These are phyloP conservation scores for Diutina pseudorugosa DNA, from an alignment of 1,139 yeast species.

Conservation along the genomic window DNA sequence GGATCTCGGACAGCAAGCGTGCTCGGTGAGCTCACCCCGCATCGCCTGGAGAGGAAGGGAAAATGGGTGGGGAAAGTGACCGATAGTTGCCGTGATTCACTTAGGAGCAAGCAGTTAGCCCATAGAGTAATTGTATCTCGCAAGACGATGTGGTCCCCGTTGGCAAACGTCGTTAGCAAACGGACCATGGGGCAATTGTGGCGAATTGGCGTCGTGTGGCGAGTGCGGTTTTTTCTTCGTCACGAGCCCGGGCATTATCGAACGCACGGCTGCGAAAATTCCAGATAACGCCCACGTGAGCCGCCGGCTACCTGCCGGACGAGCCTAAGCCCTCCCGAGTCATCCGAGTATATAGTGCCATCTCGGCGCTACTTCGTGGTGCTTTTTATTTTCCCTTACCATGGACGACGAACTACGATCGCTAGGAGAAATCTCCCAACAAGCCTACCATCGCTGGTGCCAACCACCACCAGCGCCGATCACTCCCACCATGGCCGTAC, in stretches of 20 bases:
- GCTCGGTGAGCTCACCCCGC: background rate
- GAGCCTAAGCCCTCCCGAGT: background rate
- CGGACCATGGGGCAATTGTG: too few species aligned
- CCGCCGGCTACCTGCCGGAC: background rate
- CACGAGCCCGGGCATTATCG: background rate
- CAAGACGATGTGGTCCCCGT: too few species aligned
- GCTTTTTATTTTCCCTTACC: background rate
- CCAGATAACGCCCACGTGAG: background rate
- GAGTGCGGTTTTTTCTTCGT: background rate
- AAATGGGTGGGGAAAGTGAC: too few species aligned
- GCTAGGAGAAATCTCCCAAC: background rate
- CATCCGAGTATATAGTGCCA: background rate
- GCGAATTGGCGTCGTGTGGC: too few species aligned
- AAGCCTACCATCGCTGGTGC: background rate
- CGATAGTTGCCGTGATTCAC: too few species aligned
- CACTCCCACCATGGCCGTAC: background rate
- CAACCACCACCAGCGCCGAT: background rate
- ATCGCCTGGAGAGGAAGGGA: background rate
- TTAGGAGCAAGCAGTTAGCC: too few species aligned
- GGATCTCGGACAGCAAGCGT: background rate
- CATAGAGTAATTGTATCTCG: too few species aligned
- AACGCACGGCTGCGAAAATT: background rate
- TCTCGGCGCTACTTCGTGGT: too few species aligned
- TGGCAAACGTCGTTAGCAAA: too few species aligned
- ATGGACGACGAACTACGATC: conserved; percentile 1